phyloP scores from a whole-genome alignment of 1,284 basidiomycete species.

The Ceratobasidium sp. region DNA sequence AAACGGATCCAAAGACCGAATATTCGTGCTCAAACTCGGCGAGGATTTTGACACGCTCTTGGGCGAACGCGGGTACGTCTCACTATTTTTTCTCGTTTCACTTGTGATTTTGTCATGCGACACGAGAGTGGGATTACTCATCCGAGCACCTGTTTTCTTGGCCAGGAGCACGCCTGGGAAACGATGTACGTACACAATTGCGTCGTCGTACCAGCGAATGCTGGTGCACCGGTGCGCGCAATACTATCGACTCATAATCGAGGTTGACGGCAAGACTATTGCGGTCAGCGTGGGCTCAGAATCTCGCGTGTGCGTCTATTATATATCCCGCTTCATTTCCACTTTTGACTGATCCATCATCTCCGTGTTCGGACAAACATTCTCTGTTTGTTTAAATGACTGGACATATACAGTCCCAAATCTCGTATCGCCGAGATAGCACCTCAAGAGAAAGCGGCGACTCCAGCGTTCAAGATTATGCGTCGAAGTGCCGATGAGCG shows the following conservation, averaged over 20 bases:
- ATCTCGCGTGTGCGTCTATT: constrained; percentile 72
- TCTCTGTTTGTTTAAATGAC: constrained; percentile 1
- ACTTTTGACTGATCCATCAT: constrained; percentile 30
- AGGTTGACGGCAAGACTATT: constrained; percentile 75
- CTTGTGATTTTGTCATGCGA: constrained; percentile 28
- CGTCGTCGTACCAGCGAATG: constrained; percentile 81
- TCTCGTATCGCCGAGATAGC: constrained; percentile 79
- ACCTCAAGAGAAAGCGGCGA: constrained; percentile 71
- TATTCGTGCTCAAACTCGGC: constrained; percentile 83
- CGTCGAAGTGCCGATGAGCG: constrained; percentile 60
- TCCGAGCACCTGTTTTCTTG: constrained; percentile 18
- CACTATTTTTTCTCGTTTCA: constrained; percentile 37
- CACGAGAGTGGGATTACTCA: constrained; percentile 38
- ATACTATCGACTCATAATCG: constrained; percentile 75
- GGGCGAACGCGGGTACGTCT: constrained; percentile 70
- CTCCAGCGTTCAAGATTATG: constrained; percentile 86
- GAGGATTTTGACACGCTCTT: constrained; percentile 83
- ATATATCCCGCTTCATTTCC: constrained; percentile 16
- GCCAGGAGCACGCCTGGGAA: constrained; percentile 27
- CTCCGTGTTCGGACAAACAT: background rate
- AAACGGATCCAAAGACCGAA: constrained; percentile 76
- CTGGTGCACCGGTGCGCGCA: constrained; percentile 83
- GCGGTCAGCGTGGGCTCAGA: constrained; percentile 65
- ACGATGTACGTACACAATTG: constrained; percentile 65
- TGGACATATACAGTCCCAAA: constrained; percentile 62